Evolutionary conservation across 1,284 basidiomycete species (phyloP).

Genomic region (Ganoderma multipileum): DNA sequence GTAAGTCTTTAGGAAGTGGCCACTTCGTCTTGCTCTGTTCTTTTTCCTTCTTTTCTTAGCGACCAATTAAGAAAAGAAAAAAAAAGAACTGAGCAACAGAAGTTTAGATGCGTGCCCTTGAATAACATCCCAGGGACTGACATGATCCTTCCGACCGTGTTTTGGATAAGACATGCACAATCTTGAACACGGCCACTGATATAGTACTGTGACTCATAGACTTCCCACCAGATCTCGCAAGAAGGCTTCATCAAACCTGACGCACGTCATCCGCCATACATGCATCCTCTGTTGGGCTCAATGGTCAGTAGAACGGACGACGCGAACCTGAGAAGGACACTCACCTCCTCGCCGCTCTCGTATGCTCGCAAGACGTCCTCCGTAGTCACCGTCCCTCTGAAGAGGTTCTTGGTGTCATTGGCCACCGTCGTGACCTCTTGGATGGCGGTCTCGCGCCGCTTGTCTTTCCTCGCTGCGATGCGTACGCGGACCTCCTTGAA

Average conservation of each 20-base stretch:
- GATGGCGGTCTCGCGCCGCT: conserved; percentile 25
- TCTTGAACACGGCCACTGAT: not conserved
- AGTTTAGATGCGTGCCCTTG: not conserved
- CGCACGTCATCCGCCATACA: conserved; percentile 3
- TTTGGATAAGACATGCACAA: not conserved
- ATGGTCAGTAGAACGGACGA: not conserved
- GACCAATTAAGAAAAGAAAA: not conserved
- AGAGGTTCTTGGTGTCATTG: not conserved
- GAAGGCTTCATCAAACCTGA: conserved; percentile 5
- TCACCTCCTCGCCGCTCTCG: not conserved
- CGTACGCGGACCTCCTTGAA: conserved; percentile 25
- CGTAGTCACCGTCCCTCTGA: not conserved
- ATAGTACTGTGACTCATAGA: not conserved
- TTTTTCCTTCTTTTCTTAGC: not conserved
- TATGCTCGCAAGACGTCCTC: conserved; percentile 3
- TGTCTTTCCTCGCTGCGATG: conserved; percentile 18
- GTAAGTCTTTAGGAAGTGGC: too few relatives aligned
- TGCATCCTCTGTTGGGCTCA: not conserved
- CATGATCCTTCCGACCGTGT: not conserved
- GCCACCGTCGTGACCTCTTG: conserved; percentile 21
- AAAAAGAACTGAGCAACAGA: not conserved
- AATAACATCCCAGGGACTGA: not conserved
- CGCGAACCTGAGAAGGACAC: not conserved
- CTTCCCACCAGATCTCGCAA: not conserved
- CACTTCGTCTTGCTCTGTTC: not conserved